A percentile compares a stretch with the other conserved stretches of the same genome.
These are phyloP conservation scores for Mycena polygramma DNA, from an alignment of 768 basidiomycete species.

Conservation along the genomic window DNA sequence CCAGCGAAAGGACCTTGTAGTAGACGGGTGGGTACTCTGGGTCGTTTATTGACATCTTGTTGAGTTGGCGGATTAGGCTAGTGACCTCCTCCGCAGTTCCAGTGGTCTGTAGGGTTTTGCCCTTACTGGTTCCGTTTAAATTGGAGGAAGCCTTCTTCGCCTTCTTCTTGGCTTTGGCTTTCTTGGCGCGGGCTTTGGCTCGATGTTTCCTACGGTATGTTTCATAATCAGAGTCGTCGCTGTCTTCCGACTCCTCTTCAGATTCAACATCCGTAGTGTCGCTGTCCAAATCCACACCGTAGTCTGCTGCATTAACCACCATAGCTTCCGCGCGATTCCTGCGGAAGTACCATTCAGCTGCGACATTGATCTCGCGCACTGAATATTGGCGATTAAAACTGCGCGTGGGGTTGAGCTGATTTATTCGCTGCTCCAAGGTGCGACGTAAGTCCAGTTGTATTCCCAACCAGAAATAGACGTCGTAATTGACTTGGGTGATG, in stretches of 20 bases:
- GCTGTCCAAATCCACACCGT: not conserved
- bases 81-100: too few relatives aligned
- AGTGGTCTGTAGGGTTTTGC: too few relatives aligned
- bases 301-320: conserved; percentile 12
- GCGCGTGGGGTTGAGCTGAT: not conserved
- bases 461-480: conserved; percentile 26
- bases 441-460: not conserved
- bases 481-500: not conserved
- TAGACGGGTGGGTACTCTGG: too few relatives aligned
- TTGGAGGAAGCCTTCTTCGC: not conserved
- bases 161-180: conserved; percentile 6
- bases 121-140: not conserved
- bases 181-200: conserved; percentile 6
- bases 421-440: conserved; percentile 1
- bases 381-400: not conserved
- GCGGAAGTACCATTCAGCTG: conserved; percentile 19
- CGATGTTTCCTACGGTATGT: not conserved
- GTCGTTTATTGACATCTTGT: too few relatives aligned
- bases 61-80: too few relatives aligned
- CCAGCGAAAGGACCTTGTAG: too few relatives aligned
- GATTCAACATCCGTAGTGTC: conserved; percentile 13
- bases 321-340: conserved; percentile 11
- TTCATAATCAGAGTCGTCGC: conserved; percentile 14
- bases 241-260: not conserved
- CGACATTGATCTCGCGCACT: conserved; percentile 1